Base-by-base conservation (phyloP, 1,284 basidiomycete genomes). In the Irpex sp. region DNA sequence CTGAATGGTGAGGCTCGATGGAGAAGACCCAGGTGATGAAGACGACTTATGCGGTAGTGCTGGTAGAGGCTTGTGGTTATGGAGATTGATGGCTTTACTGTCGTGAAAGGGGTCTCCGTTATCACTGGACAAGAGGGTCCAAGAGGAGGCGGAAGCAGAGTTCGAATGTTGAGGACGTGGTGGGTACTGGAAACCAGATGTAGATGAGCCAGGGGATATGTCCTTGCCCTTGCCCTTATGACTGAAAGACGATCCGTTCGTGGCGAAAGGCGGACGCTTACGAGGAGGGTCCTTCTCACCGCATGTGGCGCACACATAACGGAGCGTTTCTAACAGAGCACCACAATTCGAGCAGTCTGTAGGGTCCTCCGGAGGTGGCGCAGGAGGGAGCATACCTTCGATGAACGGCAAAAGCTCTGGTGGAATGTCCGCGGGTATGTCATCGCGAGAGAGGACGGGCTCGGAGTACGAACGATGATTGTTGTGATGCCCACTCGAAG, bases 221-320 rank as follows among this genome's bases (percentile, higher is more conserved):
- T 68, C 71, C 57, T 78, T 76, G 58, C 75, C 77, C 72, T 81
- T 85, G 4, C 73, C 73, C 40, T 71, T 71, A 11, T 59, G 66
- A 8, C 66, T 63, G 37, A 48, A 36, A 11, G 19, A 11, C 15
- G 61, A 21, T 8, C 52, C 61, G 54, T 62, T 71, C 60, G 60
- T 40, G 69, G 64, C 64, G 67, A 63, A 64, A 59, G 47, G 9
- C 70, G 70, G 5, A 83, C 5, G 21, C 17, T 49, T 55, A 26
- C 21, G 66, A 17, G 56, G 66, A 5, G 77, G 83, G 59, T 81
- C 76, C 76, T 86, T 90, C 75, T 92, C 91, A 11, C 94, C 93
- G 70, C 94, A 96, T 21, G 87, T 89, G 5, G 87, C 84, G 71
- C 94, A 97, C 13, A 95, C 88, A 72, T 96, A 96, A 58, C 92